Evolutionary conservation across 352 stramenopile species (phyloP).

Genomic region (Pythium aquatile): DNA sequence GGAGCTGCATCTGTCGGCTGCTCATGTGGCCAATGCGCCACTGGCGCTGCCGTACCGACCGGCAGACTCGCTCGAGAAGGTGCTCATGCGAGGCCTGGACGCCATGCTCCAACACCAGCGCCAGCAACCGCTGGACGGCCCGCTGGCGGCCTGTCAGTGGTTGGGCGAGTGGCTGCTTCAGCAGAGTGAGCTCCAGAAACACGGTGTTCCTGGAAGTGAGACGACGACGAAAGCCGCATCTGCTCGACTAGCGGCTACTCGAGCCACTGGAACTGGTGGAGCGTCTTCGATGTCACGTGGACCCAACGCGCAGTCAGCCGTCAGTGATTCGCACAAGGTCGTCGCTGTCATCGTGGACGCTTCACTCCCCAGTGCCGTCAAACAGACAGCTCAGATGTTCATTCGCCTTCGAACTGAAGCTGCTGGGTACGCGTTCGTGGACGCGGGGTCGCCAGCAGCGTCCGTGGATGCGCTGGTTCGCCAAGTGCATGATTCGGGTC

Average conservation of each 20-base stretch:
- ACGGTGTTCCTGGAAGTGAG: neutral
- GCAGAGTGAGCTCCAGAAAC: conserved; percentile 15
- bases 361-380: neutral
- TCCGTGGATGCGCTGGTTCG: neutral
- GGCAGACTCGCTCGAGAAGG: conserved; percentile 28
- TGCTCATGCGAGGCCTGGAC: conserved; percentile 41
- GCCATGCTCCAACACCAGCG: conserved; percentile 29
- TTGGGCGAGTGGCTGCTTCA: conserved; percentile 49
- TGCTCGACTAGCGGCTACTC: neutral
- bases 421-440: conserved; percentile 34
- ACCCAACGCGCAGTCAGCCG: neutral
- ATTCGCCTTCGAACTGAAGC: neutral
- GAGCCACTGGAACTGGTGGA: neutral
- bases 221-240: neutral
- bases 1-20: neutral
- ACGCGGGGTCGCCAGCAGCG: conserved; percentile 13
- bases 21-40: neutral
- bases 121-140: conserved; percentile 19
- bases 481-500: conserved; percentile 5
- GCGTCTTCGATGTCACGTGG: neutral
- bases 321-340: neutral
- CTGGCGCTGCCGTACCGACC: conserved; percentile 11
- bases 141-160: conserved; percentile 48
- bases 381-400: neutral
- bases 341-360: conserved; percentile 19